Evolutionary conservation across 768 basidiomycete species (phyloP).

Genomic region (Zangia roseola): DNA sequence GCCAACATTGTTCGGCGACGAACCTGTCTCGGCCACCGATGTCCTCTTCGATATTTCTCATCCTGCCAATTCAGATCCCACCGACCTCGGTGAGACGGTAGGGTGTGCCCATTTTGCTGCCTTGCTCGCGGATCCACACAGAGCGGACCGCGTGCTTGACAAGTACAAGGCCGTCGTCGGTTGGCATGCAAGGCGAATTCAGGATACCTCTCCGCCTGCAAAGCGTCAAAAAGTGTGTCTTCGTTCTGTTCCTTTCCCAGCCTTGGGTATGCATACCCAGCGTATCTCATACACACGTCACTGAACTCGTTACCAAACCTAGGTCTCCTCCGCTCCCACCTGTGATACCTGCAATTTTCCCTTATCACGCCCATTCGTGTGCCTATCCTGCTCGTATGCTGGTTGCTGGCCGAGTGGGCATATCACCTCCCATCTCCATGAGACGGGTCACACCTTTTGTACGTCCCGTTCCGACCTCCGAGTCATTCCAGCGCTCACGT

Average conservation of each 20-base stretch:
- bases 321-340: conserved; percentile 58
- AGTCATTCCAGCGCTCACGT: not conserved
- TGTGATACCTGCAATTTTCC: conserved; percentile 60
- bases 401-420: conserved; percentile 72
- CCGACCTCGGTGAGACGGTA: conserved; percentile 5
- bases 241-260: not conserved
- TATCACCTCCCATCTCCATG: conserved; percentile 53
- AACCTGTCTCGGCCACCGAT: conserved; percentile 12
- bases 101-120: conserved; percentile 43
- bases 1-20: conserved; percentile 31
- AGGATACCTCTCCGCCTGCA: conserved; percentile 45
- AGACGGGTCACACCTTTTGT: conserved; percentile 66
- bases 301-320: not conserved
- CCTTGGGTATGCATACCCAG: not conserved
- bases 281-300: not conserved
- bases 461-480: conserved; percentile 29
- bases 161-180: conserved; percentile 54
- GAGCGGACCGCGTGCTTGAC: conserved; percentile 32
- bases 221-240: conserved; percentile 66
- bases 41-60: conserved; percentile 8
- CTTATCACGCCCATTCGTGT: conserved; percentile 66
- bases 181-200: conserved; percentile 51
- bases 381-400: conserved; percentile 65
- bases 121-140: conserved; percentile 35
- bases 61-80: conserved; percentile 11